Evolutionary conservation across 768 basidiomycete species (phyloP), one percentile per base, ranked within the genome.

Genomic region (Lactifluus echinatus): DNA sequence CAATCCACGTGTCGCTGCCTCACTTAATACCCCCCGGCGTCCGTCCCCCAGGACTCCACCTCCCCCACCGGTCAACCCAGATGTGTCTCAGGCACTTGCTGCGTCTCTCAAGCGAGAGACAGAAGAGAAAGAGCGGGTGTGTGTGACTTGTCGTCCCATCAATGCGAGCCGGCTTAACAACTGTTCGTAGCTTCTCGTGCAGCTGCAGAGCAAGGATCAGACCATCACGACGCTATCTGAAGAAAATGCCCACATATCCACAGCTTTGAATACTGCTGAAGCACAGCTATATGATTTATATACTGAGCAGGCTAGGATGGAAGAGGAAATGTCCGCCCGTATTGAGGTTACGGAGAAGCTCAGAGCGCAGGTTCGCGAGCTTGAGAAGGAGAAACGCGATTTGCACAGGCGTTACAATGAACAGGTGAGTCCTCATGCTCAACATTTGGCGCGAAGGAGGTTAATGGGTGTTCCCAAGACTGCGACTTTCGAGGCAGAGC

Each of bases 341-440:
- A 83, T 90, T 63, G 89, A 93, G 64, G 82, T 93, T 36, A 74
- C 83, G 36, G 90, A 93, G 59, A 93, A 92, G 69, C 76, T 94
- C 50, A 75, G 92, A 57, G 70, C 76, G 17, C 88, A 93, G 70
- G 79, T 91, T 40, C 84, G 86, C 61, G 91, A 93, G 57, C 71
- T 93, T 19, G 93, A 94, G 73, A 90, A 83, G 70, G 92, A 94
- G 71, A 92, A 89, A 71, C 75, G 89, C 57, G 92, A 93, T 60
- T 42, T 85, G 26, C 83, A 84, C 56, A 81, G 89, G 61, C 78
- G 91, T 62, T 93, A 93, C 68, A 88, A 89, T 52, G 92, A 93
- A 67, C 91, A 95, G 81, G 91, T 88, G 53, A 60, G 75, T 23
- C 5, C 23, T 23, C 31, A 46, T 15, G 45, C 51, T 49, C 57